phyloP scores from a whole-genome alignment of 2,329 filamentous ascomycete genomes.

The Fusarium sambucinum region DNA sequence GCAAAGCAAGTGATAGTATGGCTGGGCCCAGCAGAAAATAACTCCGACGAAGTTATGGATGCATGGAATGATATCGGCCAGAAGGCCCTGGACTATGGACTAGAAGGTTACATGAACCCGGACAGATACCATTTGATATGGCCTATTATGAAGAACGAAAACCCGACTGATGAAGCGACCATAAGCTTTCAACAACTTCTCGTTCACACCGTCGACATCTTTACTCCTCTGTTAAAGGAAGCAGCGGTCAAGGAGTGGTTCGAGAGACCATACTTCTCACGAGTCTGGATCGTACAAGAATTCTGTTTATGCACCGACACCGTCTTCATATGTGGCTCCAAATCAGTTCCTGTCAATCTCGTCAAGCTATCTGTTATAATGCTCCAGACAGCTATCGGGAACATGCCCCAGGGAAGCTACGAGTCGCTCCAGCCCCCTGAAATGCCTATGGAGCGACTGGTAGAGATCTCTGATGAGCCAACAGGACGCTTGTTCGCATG shows the following conservation, averaged over 20 bases:
- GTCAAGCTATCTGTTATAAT: neutral
- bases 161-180: neutral
- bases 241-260: neutral
- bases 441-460: neutral
- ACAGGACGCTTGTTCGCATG: neutral
- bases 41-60: neutral
- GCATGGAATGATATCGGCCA: neutral
- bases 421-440: neutral
- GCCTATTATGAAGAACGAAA: neutral
- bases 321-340: neutral
- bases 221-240: neutral
- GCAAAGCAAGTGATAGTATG: neutral
- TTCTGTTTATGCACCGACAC: neutral
- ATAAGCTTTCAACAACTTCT: neutral
- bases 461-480: neutral
- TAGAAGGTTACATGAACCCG: neutral
- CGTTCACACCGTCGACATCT: fast-evolving
- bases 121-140: neutral
- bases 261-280: slow-evolving; percentile 1
- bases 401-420: neutral
- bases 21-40: neutral
- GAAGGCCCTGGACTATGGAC: fast-evolving
- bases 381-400: neutral
- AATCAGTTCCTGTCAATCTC: neutral
- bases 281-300: slow-evolving; percentile 9